Evolutionary conservation across 495 filamentous ascomycete species (phyloP), one percentile per base, ranked within the genome.

Genomic region (Aspergillus avenaceus): DNA sequence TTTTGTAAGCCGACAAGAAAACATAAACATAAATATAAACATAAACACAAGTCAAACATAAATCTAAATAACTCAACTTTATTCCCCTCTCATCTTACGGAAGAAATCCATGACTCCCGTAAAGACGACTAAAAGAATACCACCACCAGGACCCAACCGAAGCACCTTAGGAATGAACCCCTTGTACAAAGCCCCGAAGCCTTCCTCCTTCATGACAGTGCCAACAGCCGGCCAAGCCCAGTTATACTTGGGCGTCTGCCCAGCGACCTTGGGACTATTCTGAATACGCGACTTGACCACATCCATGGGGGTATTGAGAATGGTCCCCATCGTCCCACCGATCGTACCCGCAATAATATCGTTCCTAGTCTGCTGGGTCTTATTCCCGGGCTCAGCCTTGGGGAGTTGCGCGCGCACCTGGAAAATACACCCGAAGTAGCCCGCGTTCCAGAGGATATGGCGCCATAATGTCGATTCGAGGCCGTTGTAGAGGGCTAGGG

Each of bases 381-480:
- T 96, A 69, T 85, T 87, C 31, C 71, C 70, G 14, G 72, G 71
- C 48, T 86, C 81, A 4, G 81, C 77, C 62, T 83, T 79, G 29
- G 93, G 93, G 19, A 98, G 64, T 57, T 96, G 74, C 38, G 80
- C 78, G 60, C 90, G 88, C 48, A 96, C 87, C 72, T 98, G 93
- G 81, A 90, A 91, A 71, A 98, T 98, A 72, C 90, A 91, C 59
- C 93, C 93, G 67, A 98, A 98, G 77, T 98, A 98, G 38, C 93
- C 93, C 7, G 87, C 79, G 69, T 98, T 98, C 93, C 93, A 98
- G 49, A 97, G 78, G 46, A 97, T 82, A 72, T 98, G 93, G 55
- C 93, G 86, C 93, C 93, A 98, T 66, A 97, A 73, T 22, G 93
- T 98, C 31, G 86, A 89, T 71, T 98, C 93, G 31, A 98, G 83